phyloP scores from a whole-genome alignment of 148 eudicot genomes.

The Silene conica region DNA sequence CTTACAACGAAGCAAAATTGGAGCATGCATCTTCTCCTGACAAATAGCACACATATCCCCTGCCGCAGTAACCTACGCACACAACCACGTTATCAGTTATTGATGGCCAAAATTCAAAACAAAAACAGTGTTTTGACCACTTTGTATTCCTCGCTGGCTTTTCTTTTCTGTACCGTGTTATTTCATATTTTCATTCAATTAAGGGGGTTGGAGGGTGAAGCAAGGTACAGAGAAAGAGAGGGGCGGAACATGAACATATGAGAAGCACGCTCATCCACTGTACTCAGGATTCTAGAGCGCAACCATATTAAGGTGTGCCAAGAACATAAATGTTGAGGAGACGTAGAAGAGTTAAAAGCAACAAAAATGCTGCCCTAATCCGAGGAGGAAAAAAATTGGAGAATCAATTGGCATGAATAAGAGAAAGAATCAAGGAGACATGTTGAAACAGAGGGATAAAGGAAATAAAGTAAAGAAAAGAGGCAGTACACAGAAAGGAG shows the following conservation, averaged over 20 bases:
- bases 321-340: neutral
- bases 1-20: slow-evolving; percentile 78
- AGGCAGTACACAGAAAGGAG: neutral
- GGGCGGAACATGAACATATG: neutral
- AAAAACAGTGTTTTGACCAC: neutral
- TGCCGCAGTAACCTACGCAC: slow-evolving; percentile 66
- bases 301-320: neutral
- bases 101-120: neutral
- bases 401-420: neutral
- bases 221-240: neutral
- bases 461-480: neutral
- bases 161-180: neutral
- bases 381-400: neutral
- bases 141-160: neutral
- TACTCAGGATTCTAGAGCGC: neutral
- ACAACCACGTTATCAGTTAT: neutral
- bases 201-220: neutral
- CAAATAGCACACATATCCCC: slow-evolving; percentile 95
- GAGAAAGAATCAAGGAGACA: neutral
- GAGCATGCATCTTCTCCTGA: slow-evolving; percentile 97
- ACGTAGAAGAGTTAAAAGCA: neutral
- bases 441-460: neutral
- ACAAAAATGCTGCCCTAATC: neutral
- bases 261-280: neutral
- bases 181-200: neutral